Percentiles rank a stretch among this genome's conserved stretches.
phyloP scores from a whole-genome alignment of 208 protist species.

The Leishmania major region DNA sequence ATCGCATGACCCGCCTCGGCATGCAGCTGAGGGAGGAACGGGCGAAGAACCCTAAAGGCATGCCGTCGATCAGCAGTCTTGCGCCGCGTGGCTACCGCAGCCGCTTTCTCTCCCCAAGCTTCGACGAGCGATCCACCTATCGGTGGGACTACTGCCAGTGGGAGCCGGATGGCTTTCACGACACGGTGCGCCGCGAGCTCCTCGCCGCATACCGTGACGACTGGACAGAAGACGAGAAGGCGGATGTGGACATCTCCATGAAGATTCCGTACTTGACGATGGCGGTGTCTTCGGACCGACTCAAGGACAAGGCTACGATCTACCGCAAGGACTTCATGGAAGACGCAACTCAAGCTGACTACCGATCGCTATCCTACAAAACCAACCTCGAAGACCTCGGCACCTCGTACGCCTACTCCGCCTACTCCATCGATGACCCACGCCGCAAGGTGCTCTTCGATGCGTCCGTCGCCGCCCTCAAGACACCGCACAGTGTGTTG shows the following conservation, averaged over 20 bases:
- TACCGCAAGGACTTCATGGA: conserved; percentile 73
- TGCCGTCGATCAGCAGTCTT: conserved; percentile 4
- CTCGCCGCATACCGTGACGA: conserved; percentile 63
- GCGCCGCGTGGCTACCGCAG: conserved; percentile 27
- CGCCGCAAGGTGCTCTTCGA: conserved; percentile 55
- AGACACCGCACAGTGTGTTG: conserved; percentile 55
- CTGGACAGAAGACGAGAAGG: conserved; percentile 69
- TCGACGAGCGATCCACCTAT: conserved; percentile 78
- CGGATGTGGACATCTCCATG: conserved; percentile 61
- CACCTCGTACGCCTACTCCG: conserved; percentile 75
- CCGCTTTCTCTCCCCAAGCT: conserved; percentile 32
- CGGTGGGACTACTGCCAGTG: conserved; percentile 79
- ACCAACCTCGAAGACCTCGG: conserved; percentile 60
- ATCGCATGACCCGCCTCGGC: conserved; percentile 47
- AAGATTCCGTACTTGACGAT: conserved; percentile 77
- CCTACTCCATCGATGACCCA: conserved; percentile 66
- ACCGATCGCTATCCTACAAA: conserved; percentile 60
- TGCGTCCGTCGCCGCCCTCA: conserved; percentile 46
- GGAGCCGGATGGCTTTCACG: conserved; percentile 20
- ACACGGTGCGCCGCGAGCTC: conserved; percentile 24
- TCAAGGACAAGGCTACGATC: conserved; percentile 48
- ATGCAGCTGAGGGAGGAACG: conserved; percentile 38
- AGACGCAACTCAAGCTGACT: conserved; percentile 31
- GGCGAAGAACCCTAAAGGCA: conserved; percentile 19
- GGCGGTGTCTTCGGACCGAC: conserved; percentile 44